A percentile compares a stretch with the other conserved stretches of the same genome.
Conservation (phyloP, 345 rosid species). For the Chamaenerion angustifolium region DNA sequence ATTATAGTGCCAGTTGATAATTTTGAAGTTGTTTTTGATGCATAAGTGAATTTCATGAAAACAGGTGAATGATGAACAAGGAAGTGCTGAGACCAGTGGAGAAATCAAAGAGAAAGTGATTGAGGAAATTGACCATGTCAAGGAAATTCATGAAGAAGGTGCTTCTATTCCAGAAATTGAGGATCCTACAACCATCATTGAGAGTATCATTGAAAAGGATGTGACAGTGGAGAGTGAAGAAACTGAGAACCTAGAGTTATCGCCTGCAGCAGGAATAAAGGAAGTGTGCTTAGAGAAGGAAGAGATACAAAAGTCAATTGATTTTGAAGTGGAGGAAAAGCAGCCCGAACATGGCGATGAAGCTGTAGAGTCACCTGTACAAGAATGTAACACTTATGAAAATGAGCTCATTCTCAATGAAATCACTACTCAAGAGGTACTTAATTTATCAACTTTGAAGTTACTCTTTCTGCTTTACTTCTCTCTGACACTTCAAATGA, state of each 20-base stretch:
- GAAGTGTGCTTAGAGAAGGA: constrained; percentile 7
- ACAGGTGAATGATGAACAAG: constrained; percentile 3
- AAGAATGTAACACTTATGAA: neutral
- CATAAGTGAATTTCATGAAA: neutral
- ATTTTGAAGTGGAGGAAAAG: neutral
- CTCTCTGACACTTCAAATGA: too few relatives aligned
- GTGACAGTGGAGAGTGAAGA: constrained; percentile 5
- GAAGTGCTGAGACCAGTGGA: neutral
- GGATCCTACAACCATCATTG: neutral
- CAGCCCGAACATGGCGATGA: neutral
- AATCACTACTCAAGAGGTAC: neutral
- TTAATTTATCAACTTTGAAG: too few relatives aligned
- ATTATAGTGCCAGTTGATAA: too few relatives aligned
- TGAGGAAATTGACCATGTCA: neutral
- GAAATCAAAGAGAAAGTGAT: neutral
- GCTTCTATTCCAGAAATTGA: neutral
- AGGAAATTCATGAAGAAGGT: neutral
- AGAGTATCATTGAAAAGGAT: constrained; percentile 7
- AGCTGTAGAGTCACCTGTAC: too few relatives aligned
- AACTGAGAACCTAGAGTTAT: constrained; percentile 4
- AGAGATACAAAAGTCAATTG: neutral
- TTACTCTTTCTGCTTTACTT: too few relatives aligned
- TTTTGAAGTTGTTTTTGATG: too few relatives aligned
- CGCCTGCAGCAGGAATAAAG: constrained; percentile 7
- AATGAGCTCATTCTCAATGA: neutral